Conservation (phyloP, 306 rosid species). For the Medicago lupulina region DNA sequence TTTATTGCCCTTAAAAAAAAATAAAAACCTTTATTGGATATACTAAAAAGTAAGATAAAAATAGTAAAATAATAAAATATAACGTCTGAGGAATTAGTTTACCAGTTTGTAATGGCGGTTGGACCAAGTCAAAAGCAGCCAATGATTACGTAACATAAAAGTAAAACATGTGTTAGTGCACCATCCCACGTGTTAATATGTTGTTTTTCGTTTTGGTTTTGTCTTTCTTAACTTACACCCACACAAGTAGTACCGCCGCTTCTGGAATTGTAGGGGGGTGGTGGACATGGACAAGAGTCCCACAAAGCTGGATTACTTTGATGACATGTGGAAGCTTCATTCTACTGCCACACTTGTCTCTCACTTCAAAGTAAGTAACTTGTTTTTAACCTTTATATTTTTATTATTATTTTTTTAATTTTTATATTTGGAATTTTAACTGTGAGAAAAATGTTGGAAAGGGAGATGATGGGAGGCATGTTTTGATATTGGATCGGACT, state of each 20-base stretch:
- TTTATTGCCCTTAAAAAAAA: too few species aligned
- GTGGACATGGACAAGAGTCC: slow-evolving; percentile 52
- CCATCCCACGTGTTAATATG: neutral
- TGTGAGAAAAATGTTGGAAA: slow-evolving; percentile 37
- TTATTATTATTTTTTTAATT: neutral
- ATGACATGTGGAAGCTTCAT: slow-evolving; percentile 69
- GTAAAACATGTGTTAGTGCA: neutral
- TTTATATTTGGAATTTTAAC: neutral
- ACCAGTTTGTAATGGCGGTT: slow-evolving; percentile 7
- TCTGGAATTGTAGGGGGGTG: slow-evolving; percentile 13
- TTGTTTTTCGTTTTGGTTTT: neutral
- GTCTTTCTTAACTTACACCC: neutral
- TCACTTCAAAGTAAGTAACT: slow-evolving; percentile 58
- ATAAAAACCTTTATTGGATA: too few species aligned
- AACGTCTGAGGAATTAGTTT: too few species aligned
- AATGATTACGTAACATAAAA: neutral
- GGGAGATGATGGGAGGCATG: slow-evolving; percentile 69
- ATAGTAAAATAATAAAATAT: too few species aligned
- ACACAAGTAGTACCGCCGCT: neutral
- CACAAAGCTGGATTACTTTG: slow-evolving; percentile 69
- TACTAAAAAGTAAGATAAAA: too few species aligned
- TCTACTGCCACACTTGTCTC: slow-evolving; percentile 60
- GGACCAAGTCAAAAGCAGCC: slow-evolving; percentile 20
- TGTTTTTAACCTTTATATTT: neutral
- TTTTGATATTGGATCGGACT: slow-evolving; percentile 68